Evolutionary conservation across 2,329 filamentous ascomycete genomes (phyloP).

Genomic region (Arthrobotrys entomopaga): DNA sequence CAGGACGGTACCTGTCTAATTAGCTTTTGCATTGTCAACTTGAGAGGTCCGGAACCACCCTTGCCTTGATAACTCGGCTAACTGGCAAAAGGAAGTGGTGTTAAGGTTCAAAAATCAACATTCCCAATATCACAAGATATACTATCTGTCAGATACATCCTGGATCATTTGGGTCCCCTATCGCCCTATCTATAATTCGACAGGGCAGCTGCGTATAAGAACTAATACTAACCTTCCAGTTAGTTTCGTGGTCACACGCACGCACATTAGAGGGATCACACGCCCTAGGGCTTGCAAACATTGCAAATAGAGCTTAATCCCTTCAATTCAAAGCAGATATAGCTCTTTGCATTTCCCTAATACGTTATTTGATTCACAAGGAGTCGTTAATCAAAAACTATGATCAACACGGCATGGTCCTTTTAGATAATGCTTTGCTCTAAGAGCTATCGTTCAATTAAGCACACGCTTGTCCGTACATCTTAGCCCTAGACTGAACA

Average conservation of each 20-base stretch:
- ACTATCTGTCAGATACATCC: conserved; percentile 19
- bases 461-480: conserved; percentile 4
- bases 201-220: conserved; percentile 14
- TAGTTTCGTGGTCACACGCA: not conserved
- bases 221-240: conserved; percentile 32
- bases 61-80: conserved; percentile 19
- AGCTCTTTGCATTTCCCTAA: not conserved
- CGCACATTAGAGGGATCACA: conserved; percentile 29
- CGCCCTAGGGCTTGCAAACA: conserved; percentile 20
- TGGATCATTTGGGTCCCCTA: not conserved
- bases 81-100: conserved; percentile 20
- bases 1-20: too few species aligned
- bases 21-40: too few species aligned
- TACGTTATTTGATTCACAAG: conserved; percentile 20
- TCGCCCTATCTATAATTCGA: conserved; percentile 9
- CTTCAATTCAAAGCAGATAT: not conserved
- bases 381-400: conserved; percentile 2
- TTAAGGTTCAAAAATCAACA: not conserved
- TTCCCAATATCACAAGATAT: conserved; percentile 38
- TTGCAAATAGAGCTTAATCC: conserved; percentile 37
- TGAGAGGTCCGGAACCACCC: too few species aligned
- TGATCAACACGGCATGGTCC: conserved; percentile 33
- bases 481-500: conserved; percentile 13
- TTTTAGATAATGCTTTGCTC: conserved; percentile 34
- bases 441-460: not conserved